These are phyloP conservation scores for Globisporangium echinulatum DNA, from an alignment of 352 stramenopile genomes.

Conservation along the genomic window DNA sequence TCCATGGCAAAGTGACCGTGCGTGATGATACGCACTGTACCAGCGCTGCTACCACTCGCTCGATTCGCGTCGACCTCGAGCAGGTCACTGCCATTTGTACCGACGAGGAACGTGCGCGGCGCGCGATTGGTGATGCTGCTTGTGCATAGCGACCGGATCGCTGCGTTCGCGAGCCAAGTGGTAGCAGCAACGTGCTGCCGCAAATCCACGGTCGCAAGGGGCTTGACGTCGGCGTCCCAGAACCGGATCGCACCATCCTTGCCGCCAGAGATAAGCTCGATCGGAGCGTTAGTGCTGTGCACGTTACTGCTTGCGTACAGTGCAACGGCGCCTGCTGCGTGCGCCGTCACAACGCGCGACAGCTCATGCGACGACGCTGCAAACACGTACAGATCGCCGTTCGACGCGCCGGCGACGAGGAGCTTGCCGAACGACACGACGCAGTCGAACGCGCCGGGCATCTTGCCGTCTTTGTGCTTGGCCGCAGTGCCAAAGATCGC, in stretches of 20 bases:
- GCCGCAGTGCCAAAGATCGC: constrained; percentile 59
- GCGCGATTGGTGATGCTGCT: constrained; percentile 10
- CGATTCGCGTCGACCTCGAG: constrained; percentile 67
- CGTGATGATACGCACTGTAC: constrained; percentile 25
- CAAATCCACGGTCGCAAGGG: constrained; percentile 35
- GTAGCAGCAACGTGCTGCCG: constrained; percentile 21
- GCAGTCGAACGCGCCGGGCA: constrained; percentile 43
- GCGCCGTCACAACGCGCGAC: constrained; percentile 40
- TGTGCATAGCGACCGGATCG: constrained; percentile 46
- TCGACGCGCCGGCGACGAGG: constrained; percentile 46
- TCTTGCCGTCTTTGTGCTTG: constrained; percentile 43
- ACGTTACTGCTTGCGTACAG: constrained; percentile 31
- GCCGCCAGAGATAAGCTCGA: constrained; percentile 73
- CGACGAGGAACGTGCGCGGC: constrained; percentile 57
- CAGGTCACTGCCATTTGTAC: constrained; percentile 82
- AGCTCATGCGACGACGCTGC: constrained; percentile 37
- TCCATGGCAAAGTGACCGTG: constrained; percentile 68
- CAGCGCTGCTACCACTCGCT: constrained; percentile 1
- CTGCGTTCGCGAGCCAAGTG: constrained; percentile 21
- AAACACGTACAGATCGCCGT: constrained; percentile 78
- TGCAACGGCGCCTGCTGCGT: constrained; percentile 37
- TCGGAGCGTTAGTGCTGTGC: background rate
- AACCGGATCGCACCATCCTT: constrained; percentile 85
- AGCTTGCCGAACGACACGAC: constrained; percentile 39
- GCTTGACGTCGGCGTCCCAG: constrained; percentile 67